phyloP scores from a whole-genome alignment of 345 rosid genomes.

The Dimocarpus longan region DNA sequence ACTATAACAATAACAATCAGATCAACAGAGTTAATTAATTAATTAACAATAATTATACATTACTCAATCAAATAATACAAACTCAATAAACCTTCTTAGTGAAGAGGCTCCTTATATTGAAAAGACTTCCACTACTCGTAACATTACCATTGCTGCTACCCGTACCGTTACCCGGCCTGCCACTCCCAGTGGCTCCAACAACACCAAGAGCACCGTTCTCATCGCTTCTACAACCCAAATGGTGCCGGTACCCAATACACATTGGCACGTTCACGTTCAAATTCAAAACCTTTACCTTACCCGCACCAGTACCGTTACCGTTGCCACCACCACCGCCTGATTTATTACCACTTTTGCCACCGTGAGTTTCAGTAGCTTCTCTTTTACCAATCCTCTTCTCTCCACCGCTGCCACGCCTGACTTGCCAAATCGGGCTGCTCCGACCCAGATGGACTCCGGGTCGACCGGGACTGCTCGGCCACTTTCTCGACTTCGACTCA shows the following conservation, averaged over 20 bases:
- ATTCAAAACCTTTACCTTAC: constrained; percentile 44
- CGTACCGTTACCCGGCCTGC: background rate
- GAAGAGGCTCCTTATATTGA: constrained; percentile 72
- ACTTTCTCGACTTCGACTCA: constrained; percentile 57
- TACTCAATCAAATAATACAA: background rate
- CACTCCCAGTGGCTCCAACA: background rate
- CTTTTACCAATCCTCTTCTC: constrained; percentile 28
- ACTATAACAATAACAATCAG: background rate
- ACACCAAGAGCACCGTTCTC: constrained; percentile 25
- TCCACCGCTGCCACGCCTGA: constrained; percentile 34
- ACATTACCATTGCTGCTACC: background rate
- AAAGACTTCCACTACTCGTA: constrained; percentile 34
- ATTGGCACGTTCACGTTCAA: constrained; percentile 67
- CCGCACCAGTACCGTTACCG: background rate
- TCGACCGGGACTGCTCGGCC: constrained; percentile 71
- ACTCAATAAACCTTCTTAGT: constrained; percentile 61
- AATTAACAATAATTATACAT: background rate
- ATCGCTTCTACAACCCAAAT: constrained; percentile 64
- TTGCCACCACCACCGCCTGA: background rate
- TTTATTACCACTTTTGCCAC: constrained; percentile 29
- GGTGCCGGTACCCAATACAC: constrained; percentile 65
- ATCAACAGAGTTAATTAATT: background rate
- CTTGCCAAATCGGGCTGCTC: constrained; percentile 82
- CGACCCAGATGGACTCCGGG: constrained; percentile 70
- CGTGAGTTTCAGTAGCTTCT: constrained; percentile 26